These are phyloP conservation scores for Alternaria angustiovoidea DNA, from an alignment of 2,329 filamentous ascomycete species.

Conservation along the genomic window DNA sequence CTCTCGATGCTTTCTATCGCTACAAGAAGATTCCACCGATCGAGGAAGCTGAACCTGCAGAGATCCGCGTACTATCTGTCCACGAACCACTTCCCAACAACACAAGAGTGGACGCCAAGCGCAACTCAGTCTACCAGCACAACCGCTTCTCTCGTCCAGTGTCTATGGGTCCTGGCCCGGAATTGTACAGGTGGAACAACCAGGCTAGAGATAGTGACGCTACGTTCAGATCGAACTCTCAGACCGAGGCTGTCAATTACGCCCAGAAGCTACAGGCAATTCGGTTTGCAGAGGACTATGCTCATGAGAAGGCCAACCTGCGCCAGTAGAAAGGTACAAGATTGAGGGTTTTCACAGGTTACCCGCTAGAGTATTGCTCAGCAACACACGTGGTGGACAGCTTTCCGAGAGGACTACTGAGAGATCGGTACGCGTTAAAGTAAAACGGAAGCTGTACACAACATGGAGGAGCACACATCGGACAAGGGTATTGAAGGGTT, in stretches of 20 bases:
- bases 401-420: no score
- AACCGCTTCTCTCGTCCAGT: constrained; percentile 56
- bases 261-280: constrained; percentile 7
- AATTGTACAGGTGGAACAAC: constrained; percentile 19
- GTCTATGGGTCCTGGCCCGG: constrained; percentile 12
- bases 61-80: constrained; percentile 45
- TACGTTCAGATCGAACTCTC: constrained; percentile 1
- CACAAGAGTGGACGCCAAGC: constrained; percentile 43
- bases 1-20: constrained; percentile 52
- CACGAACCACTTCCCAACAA: constrained; percentile 54
- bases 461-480: no score
- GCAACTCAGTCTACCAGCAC: constrained; percentile 52
- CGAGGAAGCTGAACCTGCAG: constrained; percentile 45
- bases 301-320: no score
- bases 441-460: no score
- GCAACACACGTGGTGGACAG: no score
- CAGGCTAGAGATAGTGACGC: constrained; percentile 9
- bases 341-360: neutral
- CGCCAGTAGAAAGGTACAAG: neutral
- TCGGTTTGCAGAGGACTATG: neutral
- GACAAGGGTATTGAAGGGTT: no score
- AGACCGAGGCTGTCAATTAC: neutral
- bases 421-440: no score
- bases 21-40: constrained; percentile 55
- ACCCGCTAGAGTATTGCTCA: neutral